Evolutionary conservation across 169 alveolate species (phyloP).

Genomic region (Plasmodium vinckei): DNA sequence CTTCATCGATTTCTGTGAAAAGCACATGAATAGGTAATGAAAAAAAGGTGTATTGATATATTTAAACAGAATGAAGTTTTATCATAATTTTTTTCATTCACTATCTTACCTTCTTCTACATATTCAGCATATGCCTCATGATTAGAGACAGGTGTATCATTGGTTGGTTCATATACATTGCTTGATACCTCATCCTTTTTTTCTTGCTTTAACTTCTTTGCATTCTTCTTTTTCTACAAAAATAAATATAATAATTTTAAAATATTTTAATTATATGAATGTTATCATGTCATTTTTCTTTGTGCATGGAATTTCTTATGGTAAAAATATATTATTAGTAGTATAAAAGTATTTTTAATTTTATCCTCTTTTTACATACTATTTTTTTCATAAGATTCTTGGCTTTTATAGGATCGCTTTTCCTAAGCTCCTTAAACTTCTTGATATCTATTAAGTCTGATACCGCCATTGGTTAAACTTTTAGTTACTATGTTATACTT

Average conservation of each 20-base stretch:
- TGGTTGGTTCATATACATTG: constrained; percentile 1
- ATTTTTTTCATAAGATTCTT: constrained; percentile 80
- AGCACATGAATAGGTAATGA: not conserved
- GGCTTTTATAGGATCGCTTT: constrained; percentile 79
- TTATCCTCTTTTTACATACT: constrained; percentile 20
- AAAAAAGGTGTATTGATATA: not conserved
- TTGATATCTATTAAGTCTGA: constrained; percentile 37
- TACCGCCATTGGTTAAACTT: constrained; percentile 23
- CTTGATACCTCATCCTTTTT: not conserved
- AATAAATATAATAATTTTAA: not conserved
- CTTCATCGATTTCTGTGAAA: constrained; percentile 25
- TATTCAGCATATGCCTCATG: constrained; percentile 48
- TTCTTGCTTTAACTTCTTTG: constrained; percentile 48
- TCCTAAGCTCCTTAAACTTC: constrained; percentile 78
- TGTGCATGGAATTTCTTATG: too few species aligned
- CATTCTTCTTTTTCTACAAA: constrained; percentile 64
- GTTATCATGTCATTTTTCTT: too few species aligned
- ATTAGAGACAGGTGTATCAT: not conserved
- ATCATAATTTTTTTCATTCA: not conserved
- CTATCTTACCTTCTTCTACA: constrained; percentile 53
- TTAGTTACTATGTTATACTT: constrained; percentile 1
- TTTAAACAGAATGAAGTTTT: not conserved
- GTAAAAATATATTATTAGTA: not conserved
- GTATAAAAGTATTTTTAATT: constrained; percentile 8
- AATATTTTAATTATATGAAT: too few species aligned